Base-by-base conservation (phyloP, 495 filamentous ascomycete genomes). In the Cercophora sp. region DNA sequence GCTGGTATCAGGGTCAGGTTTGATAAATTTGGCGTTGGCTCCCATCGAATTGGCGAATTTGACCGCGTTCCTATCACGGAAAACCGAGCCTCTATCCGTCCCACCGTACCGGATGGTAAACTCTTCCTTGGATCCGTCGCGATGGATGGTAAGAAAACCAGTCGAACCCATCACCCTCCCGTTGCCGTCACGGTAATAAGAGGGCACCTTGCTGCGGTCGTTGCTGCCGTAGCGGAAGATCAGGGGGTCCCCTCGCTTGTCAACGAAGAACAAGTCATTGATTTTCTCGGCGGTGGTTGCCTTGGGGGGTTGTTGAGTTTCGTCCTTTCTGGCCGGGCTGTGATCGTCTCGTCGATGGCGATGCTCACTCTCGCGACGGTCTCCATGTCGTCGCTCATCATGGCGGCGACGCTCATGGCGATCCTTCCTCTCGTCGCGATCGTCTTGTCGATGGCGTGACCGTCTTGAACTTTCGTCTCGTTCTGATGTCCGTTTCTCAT, bases 201-300 rank as follows among this genome's bases (percentile, higher is more conserved):
- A 36, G 1, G 75, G 75, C 11, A 78, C 45, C 18, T 58, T 53
- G 10, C 65, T 65, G 26, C 64, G 69, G 31, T 77, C 69, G 48
- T 69, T 70, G 27, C 58, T 57, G 3, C 73, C 72, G 56, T 75
- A 78, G 19, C 64, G 63, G 18, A 65, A 31, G 26, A 78, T 73
- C 31, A 78, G 63, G 40, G 67, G 58, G 25, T 78, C 75, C 4
- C 74, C 75, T 54, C 61, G 59, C 34, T 60, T 74, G 60, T 78
- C 75, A 27, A 69, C 34, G 24, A 66, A 48, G 53, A 70, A 76
- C 20, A 64, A 31, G 46, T 69, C 48, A 41, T 39, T 43, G 25
- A 15, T 41, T 2, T 15, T 27, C 15, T 27, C 26, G 16, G 48
- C n/a, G 48, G 36, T 36, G n/a, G 36, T 0, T 10, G 4, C 20